These are phyloP conservation scores for Brassica nigra DNA, from an alignment of 345 rosid species.

Conservation along the genomic window DNA sequence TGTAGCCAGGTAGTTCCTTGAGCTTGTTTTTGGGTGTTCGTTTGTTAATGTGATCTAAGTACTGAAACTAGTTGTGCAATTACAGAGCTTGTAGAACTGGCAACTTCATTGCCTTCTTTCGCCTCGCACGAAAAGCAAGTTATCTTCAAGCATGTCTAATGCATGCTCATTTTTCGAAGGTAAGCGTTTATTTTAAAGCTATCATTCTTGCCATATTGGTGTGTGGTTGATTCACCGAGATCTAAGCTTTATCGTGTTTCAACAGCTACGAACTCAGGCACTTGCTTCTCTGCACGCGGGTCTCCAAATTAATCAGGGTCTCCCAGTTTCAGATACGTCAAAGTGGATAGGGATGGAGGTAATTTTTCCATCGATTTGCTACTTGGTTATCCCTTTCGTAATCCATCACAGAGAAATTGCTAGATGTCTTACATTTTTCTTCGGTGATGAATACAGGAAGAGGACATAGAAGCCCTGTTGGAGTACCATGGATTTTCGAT, in stretches of 20 bases:
- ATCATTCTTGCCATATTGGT: conserved; percentile 16
- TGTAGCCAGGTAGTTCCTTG: conserved; percentile 79
- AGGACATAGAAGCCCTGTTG: conserved; percentile 65
- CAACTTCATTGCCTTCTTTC: conserved; percentile 84
- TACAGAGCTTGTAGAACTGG: conserved; percentile 92
- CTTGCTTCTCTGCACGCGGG: conserved; percentile 86
- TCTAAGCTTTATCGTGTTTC: conserved; percentile 33
- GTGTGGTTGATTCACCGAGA: conserved; percentile 17
- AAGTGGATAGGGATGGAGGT: conserved; percentile 98
- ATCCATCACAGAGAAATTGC: conserved; percentile 18
- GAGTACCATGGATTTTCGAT: conserved; percentile 75
- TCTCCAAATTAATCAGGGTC: conserved; percentile 86
- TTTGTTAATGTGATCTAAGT: conserved; percentile 40
- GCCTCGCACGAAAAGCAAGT: conserved; percentile 87
- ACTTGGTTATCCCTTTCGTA: conserved; percentile 10
- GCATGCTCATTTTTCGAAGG: conserved; percentile 99
- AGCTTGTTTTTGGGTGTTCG: conserved; percentile 16
- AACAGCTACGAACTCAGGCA: conserved; percentile 88
- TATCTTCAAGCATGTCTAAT: conserved; percentile 97
- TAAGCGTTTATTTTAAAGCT: conserved; percentile 38
- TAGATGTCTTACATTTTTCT: conserved; percentile 37
- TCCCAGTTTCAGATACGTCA: conserved; percentile 72
- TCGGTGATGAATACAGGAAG: conserved; percentile 60
- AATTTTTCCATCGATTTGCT: conserved; percentile 28
- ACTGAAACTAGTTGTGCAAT: conserved; percentile 37